Evolutionary conservation across 768 basidiomycete species (phyloP).

Genomic region (Lactifluus rugatus): DNA sequence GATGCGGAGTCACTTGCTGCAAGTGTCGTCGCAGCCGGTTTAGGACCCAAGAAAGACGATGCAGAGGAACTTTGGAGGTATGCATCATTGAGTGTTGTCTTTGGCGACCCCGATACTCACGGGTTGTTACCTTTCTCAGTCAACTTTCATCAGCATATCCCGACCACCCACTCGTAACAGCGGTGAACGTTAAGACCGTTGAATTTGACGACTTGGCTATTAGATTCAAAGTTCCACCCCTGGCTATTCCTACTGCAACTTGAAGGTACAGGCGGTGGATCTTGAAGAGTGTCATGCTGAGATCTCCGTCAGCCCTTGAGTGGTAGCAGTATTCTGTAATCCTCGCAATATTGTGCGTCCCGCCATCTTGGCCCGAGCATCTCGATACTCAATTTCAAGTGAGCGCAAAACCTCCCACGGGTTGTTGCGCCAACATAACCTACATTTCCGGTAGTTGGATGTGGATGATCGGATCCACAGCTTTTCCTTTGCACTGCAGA

Average conservation of each 20-base stretch:
- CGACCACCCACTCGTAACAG: constrained; percentile 56
- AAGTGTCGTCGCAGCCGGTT: constrained; percentile 50
- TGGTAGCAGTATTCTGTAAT: neutral
- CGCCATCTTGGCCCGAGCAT: constrained; percentile 1
- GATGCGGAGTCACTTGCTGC: constrained; percentile 65
- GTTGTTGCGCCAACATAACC: neutral
- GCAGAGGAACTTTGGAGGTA: constrained; percentile 64
- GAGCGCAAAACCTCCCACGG: neutral
- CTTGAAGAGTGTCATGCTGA: constrained; percentile 1
- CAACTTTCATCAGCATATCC: constrained; percentile 44
- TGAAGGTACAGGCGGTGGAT: neutral
- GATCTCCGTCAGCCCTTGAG: neutral
- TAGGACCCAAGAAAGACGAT: constrained; percentile 50
- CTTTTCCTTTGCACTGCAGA: neutral
- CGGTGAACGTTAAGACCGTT: constrained; percentile 48
- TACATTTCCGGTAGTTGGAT: neutral
- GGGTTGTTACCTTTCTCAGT: constrained; percentile 24
- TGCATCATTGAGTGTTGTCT: constrained; percentile 24
- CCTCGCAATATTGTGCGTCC: neutral
- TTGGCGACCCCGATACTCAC: constrained; percentile 10
- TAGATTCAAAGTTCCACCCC: constrained; percentile 53
- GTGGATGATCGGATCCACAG: neutral
- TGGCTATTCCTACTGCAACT: constrained; percentile 28
- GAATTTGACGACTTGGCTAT: constrained; percentile 53
- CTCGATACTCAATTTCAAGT: neutral